A percentile compares a stretch with the other conserved stretches of the same genome.
Conservation (phyloP, 805 yeast species). For the Metschnikowia colocasiae region DNA sequence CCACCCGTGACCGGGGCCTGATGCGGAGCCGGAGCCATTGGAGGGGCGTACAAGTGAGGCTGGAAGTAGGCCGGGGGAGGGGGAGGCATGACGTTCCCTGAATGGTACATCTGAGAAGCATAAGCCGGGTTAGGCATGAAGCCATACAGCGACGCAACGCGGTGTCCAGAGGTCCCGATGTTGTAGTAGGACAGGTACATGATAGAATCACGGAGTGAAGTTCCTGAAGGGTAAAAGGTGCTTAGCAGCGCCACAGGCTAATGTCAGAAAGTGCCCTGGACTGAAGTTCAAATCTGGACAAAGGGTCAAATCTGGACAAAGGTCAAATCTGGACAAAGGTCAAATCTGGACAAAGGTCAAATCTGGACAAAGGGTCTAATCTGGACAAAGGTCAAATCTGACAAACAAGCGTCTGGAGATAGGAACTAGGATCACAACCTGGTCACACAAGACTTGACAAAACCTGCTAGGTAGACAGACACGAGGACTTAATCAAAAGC, state of each 20-base stretch:
- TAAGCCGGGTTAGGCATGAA: conserved; percentile 19
- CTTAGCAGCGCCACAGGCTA: neutral
- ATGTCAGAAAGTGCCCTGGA: neutral
- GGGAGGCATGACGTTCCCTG: conserved; percentile 8
- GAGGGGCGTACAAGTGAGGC: conserved; percentile 6
- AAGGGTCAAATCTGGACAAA: no score
- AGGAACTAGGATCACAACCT: neutral
- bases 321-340: neutral
- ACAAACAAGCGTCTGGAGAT: neutral
- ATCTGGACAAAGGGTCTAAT: no score
- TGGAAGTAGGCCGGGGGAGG: conserved; percentile 15
- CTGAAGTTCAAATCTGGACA: no score
- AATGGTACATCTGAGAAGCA: conserved; percentile 10
- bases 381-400: neutral
- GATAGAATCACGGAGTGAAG: neutral
- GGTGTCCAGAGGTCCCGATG: conserved; percentile 39
- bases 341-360: no score
- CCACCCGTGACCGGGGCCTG: conserved; percentile 54
- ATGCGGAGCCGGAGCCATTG: conserved; percentile 3
- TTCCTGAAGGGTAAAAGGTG: neutral
- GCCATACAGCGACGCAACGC: conserved; percentile 28
- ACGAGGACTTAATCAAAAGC: conserved; percentile 42
- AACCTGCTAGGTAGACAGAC: conserved; percentile 4
- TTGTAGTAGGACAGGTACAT: conserved; percentile 16
- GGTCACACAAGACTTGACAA: neutral